Evolutionary conservation across 306 rosid species (phyloP).

Genomic region (Phaseolus lunatus): DNA sequence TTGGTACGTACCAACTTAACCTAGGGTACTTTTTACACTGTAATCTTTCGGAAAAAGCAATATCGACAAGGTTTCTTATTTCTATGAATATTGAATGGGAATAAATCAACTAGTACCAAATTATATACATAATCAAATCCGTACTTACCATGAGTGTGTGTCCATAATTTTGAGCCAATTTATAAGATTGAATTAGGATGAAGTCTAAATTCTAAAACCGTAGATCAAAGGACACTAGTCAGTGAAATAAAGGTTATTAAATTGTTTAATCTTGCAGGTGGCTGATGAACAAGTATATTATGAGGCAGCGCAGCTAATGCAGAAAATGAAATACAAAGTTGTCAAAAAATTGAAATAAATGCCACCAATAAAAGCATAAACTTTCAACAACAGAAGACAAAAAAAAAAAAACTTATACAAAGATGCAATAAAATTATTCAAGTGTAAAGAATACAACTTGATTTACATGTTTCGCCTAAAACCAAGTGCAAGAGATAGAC

Average conservation of each 20-base stretch:
- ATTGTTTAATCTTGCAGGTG: background rate
- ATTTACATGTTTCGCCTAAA: background rate
- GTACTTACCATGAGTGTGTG: too few species aligned
- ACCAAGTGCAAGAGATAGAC: background rate
- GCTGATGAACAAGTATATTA: background rate
- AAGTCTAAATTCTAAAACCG: too few species aligned
- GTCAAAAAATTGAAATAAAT: background rate
- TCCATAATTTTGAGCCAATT: too few species aligned
- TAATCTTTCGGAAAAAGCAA: too few species aligned
- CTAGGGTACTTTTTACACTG: too few species aligned
- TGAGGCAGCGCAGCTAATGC: background rate
- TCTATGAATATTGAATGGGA: too few species aligned
- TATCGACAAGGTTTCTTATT: too few species aligned
- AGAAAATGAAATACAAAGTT: background rate
- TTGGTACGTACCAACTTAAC: too few species aligned
- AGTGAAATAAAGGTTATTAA: background rate
- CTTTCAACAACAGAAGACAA: background rate
- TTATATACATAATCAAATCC: too few species aligned
- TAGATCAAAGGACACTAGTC: background rate
- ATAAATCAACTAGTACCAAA: too few species aligned
- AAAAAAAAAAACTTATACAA: background rate
- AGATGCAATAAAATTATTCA: slow-evolving; percentile 3
- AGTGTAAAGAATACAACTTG: background rate
- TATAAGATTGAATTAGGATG: too few species aligned
- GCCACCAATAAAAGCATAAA: background rate